A percentile compares a stretch with the other conserved stretches of the same genome.
phyloP scores from a whole-genome alignment of 352 stramenopile species.

The Pilasporangium apinafurcum region DNA sequence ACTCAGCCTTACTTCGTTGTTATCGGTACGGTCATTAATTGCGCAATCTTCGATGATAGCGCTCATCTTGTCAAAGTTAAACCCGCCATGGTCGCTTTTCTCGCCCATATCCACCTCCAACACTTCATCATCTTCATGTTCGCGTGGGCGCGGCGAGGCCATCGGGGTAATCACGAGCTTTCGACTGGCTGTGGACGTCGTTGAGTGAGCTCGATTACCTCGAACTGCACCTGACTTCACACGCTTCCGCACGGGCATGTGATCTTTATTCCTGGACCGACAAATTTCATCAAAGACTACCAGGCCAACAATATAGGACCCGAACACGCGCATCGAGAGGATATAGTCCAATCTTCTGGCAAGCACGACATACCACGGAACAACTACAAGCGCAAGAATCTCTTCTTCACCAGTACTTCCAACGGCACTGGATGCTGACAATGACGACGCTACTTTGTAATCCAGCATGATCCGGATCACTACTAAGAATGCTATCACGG shows the following conservation, averaged over 20 bases:
- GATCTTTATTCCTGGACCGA: conserved; percentile 11
- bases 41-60: conserved; percentile 22
- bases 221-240: background rate
- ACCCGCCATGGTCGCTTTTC: conserved; percentile 21
- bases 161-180: background rate
- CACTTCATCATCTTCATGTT: conserved; percentile 39
- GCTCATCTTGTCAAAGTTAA: conserved; percentile 45
- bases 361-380: no score
- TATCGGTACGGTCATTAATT: conserved; percentile 19
- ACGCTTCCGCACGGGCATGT: background rate
- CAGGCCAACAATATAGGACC: conserved; percentile 37
- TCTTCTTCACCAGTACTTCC: background rate
- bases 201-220: background rate
- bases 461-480: conserved; percentile 21
- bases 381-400: conserved; percentile 1
- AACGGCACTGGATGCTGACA: no score
- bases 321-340: conserved; percentile 42
- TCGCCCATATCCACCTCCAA: conserved; percentile 53
- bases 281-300: conserved; percentile 45
- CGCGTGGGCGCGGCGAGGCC: background rate
- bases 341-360: conserved; percentile 33
- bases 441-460: background rate
- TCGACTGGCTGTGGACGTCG: background rate
- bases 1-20: conserved; percentile 33
- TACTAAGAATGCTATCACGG: conserved; percentile 21